These are phyloP conservation scores for Cercospora sp. DNA, from an alignment of 2,329 filamentous ascomycete species.

Conservation along the genomic window DNA sequence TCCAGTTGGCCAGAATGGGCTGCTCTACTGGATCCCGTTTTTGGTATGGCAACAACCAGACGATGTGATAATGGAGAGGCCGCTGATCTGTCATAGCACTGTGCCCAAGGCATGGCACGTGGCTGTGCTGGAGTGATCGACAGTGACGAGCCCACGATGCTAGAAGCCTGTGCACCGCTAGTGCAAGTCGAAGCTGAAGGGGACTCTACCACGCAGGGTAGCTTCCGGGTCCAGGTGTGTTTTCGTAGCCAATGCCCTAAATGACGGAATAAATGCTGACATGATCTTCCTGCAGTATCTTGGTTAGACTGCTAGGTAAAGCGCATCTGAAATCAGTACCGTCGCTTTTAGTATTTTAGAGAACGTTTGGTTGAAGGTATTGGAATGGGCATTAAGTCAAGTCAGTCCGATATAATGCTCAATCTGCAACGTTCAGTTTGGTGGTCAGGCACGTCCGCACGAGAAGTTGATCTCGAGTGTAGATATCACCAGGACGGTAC, in stretches of 20 bases:
- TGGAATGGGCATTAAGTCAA: too few species aligned
- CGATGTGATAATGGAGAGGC: background rate
- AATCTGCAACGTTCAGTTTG: too few species aligned
- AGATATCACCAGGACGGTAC: background rate
- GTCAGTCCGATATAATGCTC: too few species aligned
- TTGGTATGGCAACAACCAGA: background rate
- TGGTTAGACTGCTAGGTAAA: background rate
- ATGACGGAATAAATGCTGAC: background rate
- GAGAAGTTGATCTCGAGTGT: background rate
- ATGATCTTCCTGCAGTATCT: background rate
- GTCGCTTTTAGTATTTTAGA: too few species aligned
- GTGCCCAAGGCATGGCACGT: background rate
- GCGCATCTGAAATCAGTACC: too few species aligned
- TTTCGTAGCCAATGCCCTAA: background rate
- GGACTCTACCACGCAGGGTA: background rate
- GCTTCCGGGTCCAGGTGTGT: background rate
- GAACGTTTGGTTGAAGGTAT: too few species aligned
- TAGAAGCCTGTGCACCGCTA: background rate
- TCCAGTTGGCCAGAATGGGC: background rate
- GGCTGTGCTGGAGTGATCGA: background rate
- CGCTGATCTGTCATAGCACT: background rate
- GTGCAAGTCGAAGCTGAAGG: background rate
- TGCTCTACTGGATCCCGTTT: background rate
- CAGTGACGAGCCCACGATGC: background rate
- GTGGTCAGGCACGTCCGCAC: too few species aligned